Evolutionary conservation across 2,329 filamentous ascomycete genomes (phyloP).

Genomic region (Fusarium tupiense): DNA sequence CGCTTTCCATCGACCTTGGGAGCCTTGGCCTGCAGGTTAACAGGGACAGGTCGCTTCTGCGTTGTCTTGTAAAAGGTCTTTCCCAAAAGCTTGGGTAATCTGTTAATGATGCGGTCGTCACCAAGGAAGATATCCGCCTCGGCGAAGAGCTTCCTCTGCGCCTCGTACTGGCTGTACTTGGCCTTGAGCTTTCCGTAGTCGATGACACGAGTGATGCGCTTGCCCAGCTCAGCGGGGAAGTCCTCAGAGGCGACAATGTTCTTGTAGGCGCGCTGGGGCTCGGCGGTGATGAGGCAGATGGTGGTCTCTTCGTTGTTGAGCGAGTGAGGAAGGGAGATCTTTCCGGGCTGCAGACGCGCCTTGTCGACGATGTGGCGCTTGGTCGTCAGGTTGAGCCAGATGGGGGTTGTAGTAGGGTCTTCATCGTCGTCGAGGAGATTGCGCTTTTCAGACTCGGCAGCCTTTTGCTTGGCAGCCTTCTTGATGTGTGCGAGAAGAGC

Average conservation of each 20-base stretch:
- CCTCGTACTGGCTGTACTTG: conserved; percentile 91
- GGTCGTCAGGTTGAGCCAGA: conserved; percentile 72
- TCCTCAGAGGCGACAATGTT: conserved; percentile 80
- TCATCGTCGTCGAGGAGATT: conserved; percentile 63
- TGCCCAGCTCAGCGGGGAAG: conserved; percentile 73
- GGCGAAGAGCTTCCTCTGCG: conserved; percentile 79
- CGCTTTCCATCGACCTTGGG: conserved; percentile 69
- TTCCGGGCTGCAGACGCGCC: conserved; percentile 82
- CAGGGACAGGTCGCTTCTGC: conserved; percentile 85
- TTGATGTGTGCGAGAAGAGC: conserved; percentile 71
- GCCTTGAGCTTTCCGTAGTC: conserved; percentile 81
- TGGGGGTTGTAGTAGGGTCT: conserved; percentile 58
- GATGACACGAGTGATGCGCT: conserved; percentile 79
- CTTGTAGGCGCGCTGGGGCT: conserved; percentile 87
- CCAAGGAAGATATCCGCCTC: conserved; percentile 96
- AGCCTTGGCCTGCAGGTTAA: conserved; percentile 72
- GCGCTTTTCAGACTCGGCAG: conserved; percentile 60
- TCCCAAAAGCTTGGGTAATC: conserved; percentile 80
- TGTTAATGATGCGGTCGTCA: conserved; percentile 83
- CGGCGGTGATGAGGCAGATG: conserved; percentile 87
- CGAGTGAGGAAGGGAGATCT: conserved; percentile 81
- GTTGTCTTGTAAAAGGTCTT: conserved; percentile 92
- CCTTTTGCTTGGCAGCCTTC: conserved; percentile 61
- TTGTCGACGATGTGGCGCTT: conserved; percentile 77
- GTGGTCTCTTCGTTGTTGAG: conserved; percentile 73